phyloP scores from a whole-genome alignment of 345 rosid genomes.

The Lepidium aucheri region DNA sequence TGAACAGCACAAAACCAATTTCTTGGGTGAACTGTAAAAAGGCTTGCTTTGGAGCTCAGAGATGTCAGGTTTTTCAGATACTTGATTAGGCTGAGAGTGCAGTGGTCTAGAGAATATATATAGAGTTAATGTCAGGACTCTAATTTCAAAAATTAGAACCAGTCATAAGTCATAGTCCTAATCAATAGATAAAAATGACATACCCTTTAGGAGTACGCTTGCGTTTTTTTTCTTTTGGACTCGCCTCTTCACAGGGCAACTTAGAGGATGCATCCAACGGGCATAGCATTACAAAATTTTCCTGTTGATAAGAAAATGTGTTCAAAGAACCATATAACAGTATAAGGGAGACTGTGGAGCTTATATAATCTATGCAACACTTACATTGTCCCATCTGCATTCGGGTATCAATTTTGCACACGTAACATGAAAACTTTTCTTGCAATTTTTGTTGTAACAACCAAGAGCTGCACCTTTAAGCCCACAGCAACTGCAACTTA shows the following conservation, averaged over 20 bases:
- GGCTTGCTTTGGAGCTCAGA: conserved; percentile 24
- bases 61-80: conserved; percentile 18
- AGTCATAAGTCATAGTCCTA: not conserved
- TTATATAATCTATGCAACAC: conserved; percentile 8
- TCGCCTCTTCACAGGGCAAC: conserved; percentile 51
- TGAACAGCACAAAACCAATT: conserved; percentile 73
- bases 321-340: not conserved
- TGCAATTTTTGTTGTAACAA: conserved; percentile 71
- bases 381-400: conserved; percentile 89
- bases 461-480: conserved; percentile 96
- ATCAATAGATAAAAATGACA: not conserved
- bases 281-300: conserved; percentile 80
- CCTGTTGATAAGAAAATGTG: conserved; percentile 34
- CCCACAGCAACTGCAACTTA: conserved; percentile 72
- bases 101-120: conserved; percentile 33
- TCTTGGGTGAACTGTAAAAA: conserved; percentile 25
- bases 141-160: not conserved
- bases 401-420: conserved; percentile 62
- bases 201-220: conserved; percentile 40
- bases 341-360: not conserved
- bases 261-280: conserved; percentile 63
- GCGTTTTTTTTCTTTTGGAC: conserved; percentile 26
- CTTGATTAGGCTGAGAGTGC: conserved; percentile 22
- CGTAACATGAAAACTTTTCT: conserved; percentile 65
- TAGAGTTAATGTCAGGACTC: not conserved